These are phyloP conservation scores for Acer campestre DNA, from an alignment of 345 rosid genomes.

Conservation along the genomic window DNA sequence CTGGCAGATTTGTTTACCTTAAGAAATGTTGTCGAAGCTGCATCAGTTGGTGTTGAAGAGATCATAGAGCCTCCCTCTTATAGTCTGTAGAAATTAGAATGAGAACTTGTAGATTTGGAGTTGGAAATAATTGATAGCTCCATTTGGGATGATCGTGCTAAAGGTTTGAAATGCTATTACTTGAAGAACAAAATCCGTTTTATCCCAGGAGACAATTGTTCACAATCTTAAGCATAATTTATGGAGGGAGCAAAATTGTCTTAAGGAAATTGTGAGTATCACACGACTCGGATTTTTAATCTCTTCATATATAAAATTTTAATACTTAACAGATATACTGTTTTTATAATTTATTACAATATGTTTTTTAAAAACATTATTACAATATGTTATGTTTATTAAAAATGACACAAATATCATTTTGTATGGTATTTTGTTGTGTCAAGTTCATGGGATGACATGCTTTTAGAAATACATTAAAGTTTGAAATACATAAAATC, in stretches of 20 bases:
- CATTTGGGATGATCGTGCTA: constrained; percentile 82
- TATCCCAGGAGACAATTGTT: too few relatives aligned
- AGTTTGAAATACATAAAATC: background rate
- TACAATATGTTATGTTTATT: too few relatives aligned
- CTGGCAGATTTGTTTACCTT: constrained; percentile 76
- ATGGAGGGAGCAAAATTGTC: too few relatives aligned
- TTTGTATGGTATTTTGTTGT: background rate
- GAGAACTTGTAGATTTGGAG: constrained; percentile 60
- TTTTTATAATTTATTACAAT: too few relatives aligned
- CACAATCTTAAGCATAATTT: too few relatives aligned
- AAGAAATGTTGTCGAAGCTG: constrained; percentile 77
- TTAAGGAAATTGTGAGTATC: too few relatives aligned
- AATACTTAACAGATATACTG: too few relatives aligned
- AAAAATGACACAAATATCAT: background rate
- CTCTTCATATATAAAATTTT: too few relatives aligned
- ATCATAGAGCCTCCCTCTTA: constrained; percentile 64
- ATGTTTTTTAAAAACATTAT: too few relatives aligned
- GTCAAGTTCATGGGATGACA: background rate
- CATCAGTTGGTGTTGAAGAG: constrained; percentile 70
- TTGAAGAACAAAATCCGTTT: too few relatives aligned
- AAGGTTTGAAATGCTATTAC: constrained; percentile 19
- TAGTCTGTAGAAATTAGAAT: constrained; percentile 53
- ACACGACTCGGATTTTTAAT: too few relatives aligned
- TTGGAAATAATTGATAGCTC: constrained; percentile 61
- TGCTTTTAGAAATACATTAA: background rate